phyloP scores from a whole-genome alignment of 164 flowering plant species.

The Saururus chinensis region DNA sequence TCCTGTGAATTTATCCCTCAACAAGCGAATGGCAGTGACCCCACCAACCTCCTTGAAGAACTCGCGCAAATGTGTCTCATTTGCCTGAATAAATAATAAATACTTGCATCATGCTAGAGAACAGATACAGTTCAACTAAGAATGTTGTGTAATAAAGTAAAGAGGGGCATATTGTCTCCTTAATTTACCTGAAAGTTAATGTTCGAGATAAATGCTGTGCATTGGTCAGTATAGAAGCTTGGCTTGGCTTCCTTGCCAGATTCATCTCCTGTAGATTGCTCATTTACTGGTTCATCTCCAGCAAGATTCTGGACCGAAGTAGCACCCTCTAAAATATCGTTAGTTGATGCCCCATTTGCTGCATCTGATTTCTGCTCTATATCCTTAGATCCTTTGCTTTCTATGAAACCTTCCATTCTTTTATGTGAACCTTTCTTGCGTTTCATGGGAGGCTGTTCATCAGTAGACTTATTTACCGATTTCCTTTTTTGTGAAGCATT shows the following conservation, averaged over 20 bases:
- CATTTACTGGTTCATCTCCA: constrained; percentile 7
- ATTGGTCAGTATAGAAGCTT: constrained; percentile 45
- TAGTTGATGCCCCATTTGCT: constrained; percentile 13
- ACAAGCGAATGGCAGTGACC: constrained; percentile 59
- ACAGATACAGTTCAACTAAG: not conserved
- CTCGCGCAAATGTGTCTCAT: constrained; percentile 35
- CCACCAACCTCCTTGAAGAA: constrained; percentile 92
- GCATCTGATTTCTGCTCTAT: constrained; percentile 18
- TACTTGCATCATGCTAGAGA: not conserved
- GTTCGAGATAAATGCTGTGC: constrained; percentile 89
- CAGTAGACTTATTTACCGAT: constrained; percentile 19
- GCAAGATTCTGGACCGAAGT: not conserved
- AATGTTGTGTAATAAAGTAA: not conserved
- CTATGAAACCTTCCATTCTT: constrained; percentile 14
- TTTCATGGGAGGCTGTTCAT: constrained; percentile 51
- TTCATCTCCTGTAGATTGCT: constrained; percentile 20
- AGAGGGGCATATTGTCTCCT: not conserved
- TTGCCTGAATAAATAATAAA: constrained; percentile 40
- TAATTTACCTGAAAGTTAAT: constrained; percentile 45
- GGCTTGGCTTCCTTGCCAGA: constrained; percentile 17
- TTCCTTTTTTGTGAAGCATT: constrained; percentile 58
- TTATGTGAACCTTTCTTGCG: constrained; percentile 34
- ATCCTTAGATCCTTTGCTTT: constrained; percentile 5
- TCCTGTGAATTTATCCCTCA: constrained; percentile 66
- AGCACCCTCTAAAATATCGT: not conserved